These are phyloP conservation scores for Podospora appendiculata DNA, from an alignment of 495 filamentous ascomycete genomes.

Conservation along the genomic window DNA sequence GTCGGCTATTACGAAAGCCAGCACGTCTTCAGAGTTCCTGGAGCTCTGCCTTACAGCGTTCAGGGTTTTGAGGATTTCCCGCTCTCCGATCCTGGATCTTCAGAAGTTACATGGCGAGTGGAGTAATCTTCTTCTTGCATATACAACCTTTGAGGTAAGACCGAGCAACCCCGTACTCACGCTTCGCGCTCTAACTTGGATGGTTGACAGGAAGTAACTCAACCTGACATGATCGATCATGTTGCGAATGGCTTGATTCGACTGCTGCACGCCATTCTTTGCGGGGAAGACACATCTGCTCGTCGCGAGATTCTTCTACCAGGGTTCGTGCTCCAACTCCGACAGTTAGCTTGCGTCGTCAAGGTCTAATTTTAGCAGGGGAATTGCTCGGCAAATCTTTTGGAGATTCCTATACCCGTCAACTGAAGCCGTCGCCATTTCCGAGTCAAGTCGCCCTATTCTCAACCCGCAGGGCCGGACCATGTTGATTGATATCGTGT, in stretches of 20 bases:
- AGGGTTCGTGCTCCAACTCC: background rate
- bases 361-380: constrained; percentile 16
- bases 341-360: no score
- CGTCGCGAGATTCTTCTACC: constrained; percentile 1
- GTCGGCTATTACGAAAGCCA: constrained; percentile 24
- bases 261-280: constrained; percentile 17
- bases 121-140: constrained; percentile 14
- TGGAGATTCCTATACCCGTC: constrained; percentile 62
- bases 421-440: constrained; percentile 20
- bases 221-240: constrained; percentile 38
- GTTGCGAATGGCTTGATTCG: constrained; percentile 40
- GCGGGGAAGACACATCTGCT: background rate
- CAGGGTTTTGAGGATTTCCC: constrained; percentile 43
- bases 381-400: constrained; percentile 54
- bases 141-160: constrained; percentile 26
- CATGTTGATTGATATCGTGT: constrained; percentile 56
- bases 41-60: constrained; percentile 42
- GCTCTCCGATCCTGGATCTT: constrained; percentile 44
- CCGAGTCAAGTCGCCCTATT: constrained; percentile 25
- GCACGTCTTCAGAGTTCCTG: constrained; percentile 38
- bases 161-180: no score
- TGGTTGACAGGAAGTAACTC: constrained; percentile 36
- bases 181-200: background rate
- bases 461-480: constrained; percentile 51
- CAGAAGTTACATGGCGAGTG: constrained; percentile 12